Conservation (phyloP, 2,329 filamentous ascomycete genomes). For the Alternaria viburni region DNA sequence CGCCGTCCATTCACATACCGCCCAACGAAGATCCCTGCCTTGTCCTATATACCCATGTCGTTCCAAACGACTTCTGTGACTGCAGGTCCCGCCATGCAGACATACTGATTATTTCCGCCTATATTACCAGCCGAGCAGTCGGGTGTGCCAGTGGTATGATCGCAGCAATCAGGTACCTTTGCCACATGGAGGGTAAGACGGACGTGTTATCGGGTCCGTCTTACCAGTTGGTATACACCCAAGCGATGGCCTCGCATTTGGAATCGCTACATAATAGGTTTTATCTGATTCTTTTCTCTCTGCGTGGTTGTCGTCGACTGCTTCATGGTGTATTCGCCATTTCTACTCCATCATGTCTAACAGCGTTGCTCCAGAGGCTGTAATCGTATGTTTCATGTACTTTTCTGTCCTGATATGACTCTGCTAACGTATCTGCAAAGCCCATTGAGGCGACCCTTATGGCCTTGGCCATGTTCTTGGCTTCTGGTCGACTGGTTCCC, state of each 20-base stretch:
- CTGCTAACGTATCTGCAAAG: slow-evolving; percentile 12
- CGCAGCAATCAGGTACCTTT: slow-evolving; percentile 1
- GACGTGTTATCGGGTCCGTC: not conserved
- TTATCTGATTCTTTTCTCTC: not conserved
- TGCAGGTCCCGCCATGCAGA: not conserved
- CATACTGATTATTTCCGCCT: not conserved
- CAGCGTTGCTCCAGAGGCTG: slow-evolving; percentile 12
- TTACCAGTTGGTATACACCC: not conserved
- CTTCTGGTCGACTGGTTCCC: slow-evolving; percentile 24
- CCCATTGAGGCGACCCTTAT: slow-evolving; percentile 20
- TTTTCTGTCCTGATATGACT: not conserved
- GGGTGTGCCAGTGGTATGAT: not conserved
- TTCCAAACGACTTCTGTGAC: not conserved
- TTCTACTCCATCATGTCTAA: slow-evolving; percentile 5
- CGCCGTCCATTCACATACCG: not conserved
- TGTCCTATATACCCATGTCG: not conserved
- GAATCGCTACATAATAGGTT: not conserved
- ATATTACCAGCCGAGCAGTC: not conserved
- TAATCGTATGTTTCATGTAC: slow-evolving; percentile 14
- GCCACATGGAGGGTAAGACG: not conserved
- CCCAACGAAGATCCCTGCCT: slow-evolving; percentile 1
- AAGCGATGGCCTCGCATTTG: not conserved
- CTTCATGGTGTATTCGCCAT: not conserved
- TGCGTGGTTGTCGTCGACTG: not conserved
- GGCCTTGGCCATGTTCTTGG: slow-evolving; percentile 17